Evolutionary conservation across 176 grass and related monocot genomes (phyloP).

Genomic region (Melocanna baccifera): DNA sequence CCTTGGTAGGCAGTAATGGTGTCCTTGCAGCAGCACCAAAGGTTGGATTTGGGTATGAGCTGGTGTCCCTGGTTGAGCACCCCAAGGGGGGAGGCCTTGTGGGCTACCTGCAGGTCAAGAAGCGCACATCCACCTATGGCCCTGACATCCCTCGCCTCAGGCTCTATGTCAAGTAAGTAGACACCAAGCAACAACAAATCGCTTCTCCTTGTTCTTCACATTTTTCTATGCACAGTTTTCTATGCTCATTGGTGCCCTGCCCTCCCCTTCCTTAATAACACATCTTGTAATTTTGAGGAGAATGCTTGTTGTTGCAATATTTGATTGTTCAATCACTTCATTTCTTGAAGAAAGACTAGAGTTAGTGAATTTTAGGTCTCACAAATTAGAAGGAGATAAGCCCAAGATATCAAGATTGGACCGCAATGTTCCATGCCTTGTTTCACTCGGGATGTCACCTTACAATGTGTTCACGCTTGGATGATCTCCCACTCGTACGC

Average conservation of each 20-base stretch:
- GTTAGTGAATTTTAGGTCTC: neutral
- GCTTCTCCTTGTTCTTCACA: neutral
- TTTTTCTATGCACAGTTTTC: neutral
- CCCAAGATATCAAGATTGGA: neutral
- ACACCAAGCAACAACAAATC: neutral
- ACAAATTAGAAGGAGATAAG: neutral
- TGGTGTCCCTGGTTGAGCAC: slow-evolving; percentile 62
- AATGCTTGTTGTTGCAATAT: slow-evolving; percentile 19
- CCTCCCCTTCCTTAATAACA: neutral
- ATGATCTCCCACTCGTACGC: neutral
- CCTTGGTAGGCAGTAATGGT: slow-evolving; percentile 16
- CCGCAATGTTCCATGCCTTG: neutral
- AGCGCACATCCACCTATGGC: slow-evolving; percentile 59
- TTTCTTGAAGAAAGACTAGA: neutral
- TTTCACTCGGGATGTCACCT: neutral
- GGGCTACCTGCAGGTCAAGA: slow-evolving; percentile 68
- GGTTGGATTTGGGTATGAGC: slow-evolving; percentile 62
- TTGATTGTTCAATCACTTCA: neutral
- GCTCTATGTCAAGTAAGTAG: slow-evolving; percentile 86
- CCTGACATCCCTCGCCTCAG: slow-evolving; percentile 85
- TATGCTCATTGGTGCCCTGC: neutral
- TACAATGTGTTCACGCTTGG: neutral
- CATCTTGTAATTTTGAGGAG: neutral
- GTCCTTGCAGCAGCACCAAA: slow-evolving; percentile 13
- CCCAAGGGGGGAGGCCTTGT: slow-evolving; percentile 57